Evolutionary conservation across 176 grass and related monocot genomes (phyloP).

Genomic region (barley (Hordeum vulgare)): DNA sequence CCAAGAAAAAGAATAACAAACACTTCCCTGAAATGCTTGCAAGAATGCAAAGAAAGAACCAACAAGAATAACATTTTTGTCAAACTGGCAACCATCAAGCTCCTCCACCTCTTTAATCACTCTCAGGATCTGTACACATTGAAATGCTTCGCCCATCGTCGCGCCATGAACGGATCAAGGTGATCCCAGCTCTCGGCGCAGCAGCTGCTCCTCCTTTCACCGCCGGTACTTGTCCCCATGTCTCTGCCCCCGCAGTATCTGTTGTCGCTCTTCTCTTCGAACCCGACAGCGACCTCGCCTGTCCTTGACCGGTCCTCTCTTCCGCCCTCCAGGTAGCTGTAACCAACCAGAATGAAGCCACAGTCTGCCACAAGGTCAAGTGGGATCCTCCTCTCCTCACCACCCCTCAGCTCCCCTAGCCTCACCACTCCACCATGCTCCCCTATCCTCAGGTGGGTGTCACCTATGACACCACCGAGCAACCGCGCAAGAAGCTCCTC

Average conservation of each 20-base stretch:
- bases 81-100: not conserved
- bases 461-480: slow-evolving; percentile 66
- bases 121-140: slow-evolving; percentile 64
- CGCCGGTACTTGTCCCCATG: slow-evolving; percentile 20
- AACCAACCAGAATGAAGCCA: slow-evolving; percentile 56
- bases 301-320: slow-evolving; percentile 52
- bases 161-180: slow-evolving; percentile 81
- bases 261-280: slow-evolving; percentile 46
- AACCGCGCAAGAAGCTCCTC: slow-evolving; percentile 74
- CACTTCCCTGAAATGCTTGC: slow-evolving; percentile 4
- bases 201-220: slow-evolving; percentile 64
- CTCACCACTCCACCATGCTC: slow-evolving; percentile 54
- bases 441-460: slow-evolving; percentile 70
- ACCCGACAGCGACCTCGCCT: slow-evolving; percentile 50
- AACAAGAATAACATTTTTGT: slow-evolving; percentile 22
- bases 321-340: slow-evolving; percentile 72
- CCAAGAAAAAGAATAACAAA: not conserved
- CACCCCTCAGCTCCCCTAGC: slow-evolving; percentile 73
- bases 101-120: not conserved
- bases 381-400: slow-evolving; percentile 85
- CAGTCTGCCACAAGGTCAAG: slow-evolving; percentile 50
- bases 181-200: slow-evolving; percentile 57
- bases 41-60: slow-evolving; percentile 25
- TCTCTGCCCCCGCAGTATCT: slow-evolving; percentile 22
- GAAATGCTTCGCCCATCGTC: slow-evolving; percentile 91